Base-by-base conservation (phyloP, 345 rosid species). In the Boechera divaricarpa region DNA sequence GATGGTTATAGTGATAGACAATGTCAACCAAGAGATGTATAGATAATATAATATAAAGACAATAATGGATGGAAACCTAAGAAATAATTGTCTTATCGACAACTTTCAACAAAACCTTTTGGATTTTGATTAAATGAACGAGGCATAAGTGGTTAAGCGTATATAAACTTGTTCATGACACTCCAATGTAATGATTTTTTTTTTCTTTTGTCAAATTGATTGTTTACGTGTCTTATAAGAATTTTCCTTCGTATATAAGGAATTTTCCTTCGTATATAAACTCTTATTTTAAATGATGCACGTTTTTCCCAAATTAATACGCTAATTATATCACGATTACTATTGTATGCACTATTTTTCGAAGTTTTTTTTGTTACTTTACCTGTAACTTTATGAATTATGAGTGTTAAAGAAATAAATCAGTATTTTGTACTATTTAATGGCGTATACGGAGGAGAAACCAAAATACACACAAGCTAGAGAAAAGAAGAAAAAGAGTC, bases 401-500 rank as follows among this genome's bases (percentile, higher is more conserved):
- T n/a, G 29, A 8, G 8, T 59, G 45, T 59, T 35, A 2, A 47
- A 13, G 2, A 1, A n/a, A 32, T 39, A 15, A 61, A 18, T 13
- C 24, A 21, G 21, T 10, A 26, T 61, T 12, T 21, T 47, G 26
- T 44, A 6, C 31, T 59, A 71, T 32, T 29, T 35, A 28, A 62
- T 7, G 24, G 18, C 10, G 18, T 33, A 24, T 58, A 45, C 18
- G 38, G n/a, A 55, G 38, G 56, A 21, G 54, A 70, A 29, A 38
- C 45, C 24, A 16, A 58, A 38, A 28, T 8, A 35, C 26, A 68
- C 33, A 45, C n/a, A 68, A 76, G 45, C 10, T 29, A 26, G 60
- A 64, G 21, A 56, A 6, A 0, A 3, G 5, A 11, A 38, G 32
- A 42, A 33, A 1, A 21, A 31, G 12, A 35, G 29, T 38, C 18